phyloP scores from a whole-genome alignment of 331 rosid species.

The Arachis monticola region DNA sequence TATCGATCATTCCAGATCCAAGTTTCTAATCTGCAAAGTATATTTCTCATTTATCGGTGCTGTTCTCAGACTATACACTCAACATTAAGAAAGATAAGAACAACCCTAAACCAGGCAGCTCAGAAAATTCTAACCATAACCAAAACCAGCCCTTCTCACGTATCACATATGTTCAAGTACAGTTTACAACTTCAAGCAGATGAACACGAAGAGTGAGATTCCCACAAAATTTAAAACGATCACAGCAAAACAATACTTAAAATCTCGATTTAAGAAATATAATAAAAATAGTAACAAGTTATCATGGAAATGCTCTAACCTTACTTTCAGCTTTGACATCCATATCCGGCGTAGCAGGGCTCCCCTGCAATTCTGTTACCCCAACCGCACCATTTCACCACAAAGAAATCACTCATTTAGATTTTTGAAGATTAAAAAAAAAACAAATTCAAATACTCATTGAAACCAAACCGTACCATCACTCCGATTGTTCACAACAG shows the following conservation, averaged over 20 bases:
- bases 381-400: conserved; percentile 37
- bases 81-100: conserved; percentile 1
- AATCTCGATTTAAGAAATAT: not conserved
- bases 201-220: not conserved
- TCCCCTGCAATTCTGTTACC: conserved; percentile 56
- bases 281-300: not conserved
- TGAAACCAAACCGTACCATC: conserved; percentile 47
- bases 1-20: not conserved
- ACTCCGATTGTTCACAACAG: conserved; percentile 44
- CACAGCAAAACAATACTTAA: conserved; percentile 3
- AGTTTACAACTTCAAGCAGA: conserved; percentile 25
- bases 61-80: not conserved
- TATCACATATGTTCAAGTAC: not conserved
- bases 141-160: conserved; percentile 12
- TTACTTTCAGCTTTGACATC: conserved; percentile 50
- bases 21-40: conserved; percentile 15
- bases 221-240: conserved; percentile 19
- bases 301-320: conserved; percentile 58
- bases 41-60: not conserved
- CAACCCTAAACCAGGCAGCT: not conserved
- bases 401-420: not conserved
- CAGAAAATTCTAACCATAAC: no score
- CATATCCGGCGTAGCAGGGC: conserved; percentile 41
- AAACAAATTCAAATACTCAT: not conserved
- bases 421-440: not conserved